Percentiles rank a stretch among this genome's conserved stretches.
Evolutionary conservation across 306 rosid genomes (phyloP).

Genomic region (Casuarina cunninghamiana): DNA sequence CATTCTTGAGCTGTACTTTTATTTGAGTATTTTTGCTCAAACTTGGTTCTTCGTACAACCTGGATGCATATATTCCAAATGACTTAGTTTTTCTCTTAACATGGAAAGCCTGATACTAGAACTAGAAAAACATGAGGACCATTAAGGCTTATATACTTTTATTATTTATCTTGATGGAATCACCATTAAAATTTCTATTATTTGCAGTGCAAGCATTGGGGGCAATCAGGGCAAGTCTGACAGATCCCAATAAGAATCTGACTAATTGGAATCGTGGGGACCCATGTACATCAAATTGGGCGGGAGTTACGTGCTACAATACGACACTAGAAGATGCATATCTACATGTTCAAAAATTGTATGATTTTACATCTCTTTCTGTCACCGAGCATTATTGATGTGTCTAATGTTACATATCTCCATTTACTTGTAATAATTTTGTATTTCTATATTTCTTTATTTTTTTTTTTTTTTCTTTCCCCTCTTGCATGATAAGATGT

Average conservation of each 20-base stretch:
- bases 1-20: conserved; percentile 4
- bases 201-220: conserved; percentile 74
- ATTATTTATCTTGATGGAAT: conserved; percentile 20
- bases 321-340: conserved; percentile 48
- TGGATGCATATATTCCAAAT: not conserved
- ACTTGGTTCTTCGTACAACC: not conserved
- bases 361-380: conserved; percentile 34
- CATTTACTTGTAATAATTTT: conserved; percentile 8
- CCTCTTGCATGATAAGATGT: not conserved
- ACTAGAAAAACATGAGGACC: not conserved
- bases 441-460: not conserved
- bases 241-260: conserved; percentile 71
- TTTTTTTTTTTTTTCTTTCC: not conserved
- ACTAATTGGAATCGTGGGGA: conserved; percentile 77
- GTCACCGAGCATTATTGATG: conserved; percentile 13
- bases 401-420: not conserved
- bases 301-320: conserved; percentile 74
- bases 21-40: not conserved
- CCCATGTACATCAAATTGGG: conserved; percentile 79
- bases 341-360: conserved; percentile 80
- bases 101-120: not conserved
- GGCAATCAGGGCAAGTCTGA: conserved; percentile 52
- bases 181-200: conserved; percentile 24
- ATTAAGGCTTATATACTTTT: not conserved
- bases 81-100: not conserved